Percentiles rank a stretch among this genome's conserved stretches.
Conservation (phyloP, 805 yeast genomes). For the Cyberlindnera sargentensis region DNA sequence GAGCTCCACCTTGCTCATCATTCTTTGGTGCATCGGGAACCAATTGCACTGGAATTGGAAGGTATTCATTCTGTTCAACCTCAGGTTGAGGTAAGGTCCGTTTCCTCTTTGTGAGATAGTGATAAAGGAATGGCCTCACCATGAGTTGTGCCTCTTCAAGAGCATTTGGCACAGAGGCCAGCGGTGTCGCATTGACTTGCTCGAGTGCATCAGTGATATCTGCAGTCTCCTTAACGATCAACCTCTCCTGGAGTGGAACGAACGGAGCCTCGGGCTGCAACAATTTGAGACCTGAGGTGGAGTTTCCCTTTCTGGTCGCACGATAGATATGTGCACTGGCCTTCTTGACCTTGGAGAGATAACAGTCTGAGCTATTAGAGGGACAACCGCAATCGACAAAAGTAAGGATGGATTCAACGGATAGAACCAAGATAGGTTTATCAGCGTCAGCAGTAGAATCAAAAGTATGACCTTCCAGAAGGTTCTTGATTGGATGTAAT, state of each 20-base stretch:
- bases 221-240: conserved; percentile 19
- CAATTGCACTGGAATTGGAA: conserved; percentile 23
- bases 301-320: conserved; percentile 32
- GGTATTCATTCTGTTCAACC: conserved; percentile 13
- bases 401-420: conserved; percentile 55
- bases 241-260: conserved; percentile 27
- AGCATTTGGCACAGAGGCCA: conserved; percentile 3
- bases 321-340: conserved; percentile 53
- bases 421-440: conserved; percentile 48
- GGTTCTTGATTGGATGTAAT: conserved; percentile 61
- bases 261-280: conserved; percentile 28
- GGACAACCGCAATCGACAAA: conserved; percentile 59
- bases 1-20: conserved; percentile 5
- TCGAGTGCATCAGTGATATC: conserved; percentile 14
- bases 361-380: conserved; percentile 41
- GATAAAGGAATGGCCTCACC: conserved; percentile 16
- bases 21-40: conserved; percentile 4
- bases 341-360: conserved; percentile 51
- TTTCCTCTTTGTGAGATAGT: conserved; percentile 12
- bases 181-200: conserved; percentile 5
- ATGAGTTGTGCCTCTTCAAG: conserved; percentile 14
- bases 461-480: conserved; percentile 37
- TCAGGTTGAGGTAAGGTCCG: conserved; percentile 1
- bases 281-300: conserved; percentile 19
- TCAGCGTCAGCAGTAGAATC: conserved; percentile 49